phyloP scores from a whole-genome alignment of 73 alveolate species.

The Paramecium sonneborni region DNA sequence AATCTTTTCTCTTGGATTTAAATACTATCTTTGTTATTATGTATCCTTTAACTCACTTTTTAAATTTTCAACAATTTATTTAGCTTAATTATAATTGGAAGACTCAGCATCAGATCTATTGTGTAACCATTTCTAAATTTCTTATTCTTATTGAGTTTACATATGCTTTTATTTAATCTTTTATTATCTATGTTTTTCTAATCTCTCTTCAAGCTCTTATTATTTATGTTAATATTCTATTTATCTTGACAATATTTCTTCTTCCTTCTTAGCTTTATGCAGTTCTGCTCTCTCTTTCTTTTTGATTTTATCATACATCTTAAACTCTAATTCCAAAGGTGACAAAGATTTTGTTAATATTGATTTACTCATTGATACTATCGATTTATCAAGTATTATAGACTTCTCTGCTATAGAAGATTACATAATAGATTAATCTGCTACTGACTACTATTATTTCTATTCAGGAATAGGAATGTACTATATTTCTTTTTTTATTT shows the following conservation, averaged over 20 bases:
- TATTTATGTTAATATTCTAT: not conserved
- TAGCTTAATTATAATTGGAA: not conserved
- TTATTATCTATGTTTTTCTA: not conserved
- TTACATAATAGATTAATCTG: not conserved
- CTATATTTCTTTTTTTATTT: not conserved
- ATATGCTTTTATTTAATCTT: not conserved
- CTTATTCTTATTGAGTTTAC: not conserved
- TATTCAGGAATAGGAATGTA: not conserved
- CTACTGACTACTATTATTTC: not conserved
- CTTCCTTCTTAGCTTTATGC: slow-evolving; percentile 9
- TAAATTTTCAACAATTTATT: not conserved
- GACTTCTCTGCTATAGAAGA: not conserved
- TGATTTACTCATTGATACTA: not conserved
- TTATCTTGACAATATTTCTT: not conserved
- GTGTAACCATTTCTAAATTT: slow-evolving; percentile 11
- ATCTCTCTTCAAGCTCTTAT: not conserved
- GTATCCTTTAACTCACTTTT: not conserved
- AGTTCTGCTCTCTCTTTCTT: not conserved
- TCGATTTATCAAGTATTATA: not conserved
- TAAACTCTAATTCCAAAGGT: slow-evolving; percentile 33
- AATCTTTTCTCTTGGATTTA: not conserved
- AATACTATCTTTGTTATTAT: not conserved
- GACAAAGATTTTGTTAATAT: not conserved
- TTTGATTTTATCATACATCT: not conserved
- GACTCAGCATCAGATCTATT: not conserved